A percentile compares a stretch with the other conserved stretches of the same genome.
These are phyloP conservation scores for Paecilomyces sp. DNA, from an alignment of 2,329 filamentous ascomycete genomes.

Conservation along the genomic window DNA sequence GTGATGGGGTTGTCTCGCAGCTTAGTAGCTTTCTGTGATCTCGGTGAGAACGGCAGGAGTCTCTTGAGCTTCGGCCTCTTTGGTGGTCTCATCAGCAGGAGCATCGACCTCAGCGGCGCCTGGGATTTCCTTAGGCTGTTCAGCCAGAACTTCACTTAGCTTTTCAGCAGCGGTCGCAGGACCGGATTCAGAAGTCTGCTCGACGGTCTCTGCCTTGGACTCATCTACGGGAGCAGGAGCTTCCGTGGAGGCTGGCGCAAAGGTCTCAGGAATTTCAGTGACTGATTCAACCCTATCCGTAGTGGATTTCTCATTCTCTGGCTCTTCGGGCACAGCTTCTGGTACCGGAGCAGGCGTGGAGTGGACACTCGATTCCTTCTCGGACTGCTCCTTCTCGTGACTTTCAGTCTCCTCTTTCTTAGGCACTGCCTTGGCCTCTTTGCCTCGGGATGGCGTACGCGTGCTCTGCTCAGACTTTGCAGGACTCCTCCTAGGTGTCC, in stretches of 20 bases:
- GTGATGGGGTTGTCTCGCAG: not conserved
- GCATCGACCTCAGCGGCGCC: not conserved
- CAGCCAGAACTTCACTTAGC: not conserved
- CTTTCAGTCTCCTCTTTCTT: conserved; percentile 11
- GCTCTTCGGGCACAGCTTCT: conserved; percentile 1
- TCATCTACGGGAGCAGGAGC: conserved; percentile 4
- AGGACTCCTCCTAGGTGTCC: conserved; percentile 13
- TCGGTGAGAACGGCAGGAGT: not conserved
- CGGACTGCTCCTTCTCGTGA: conserved; percentile 4
- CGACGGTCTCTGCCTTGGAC: conserved; percentile 1
- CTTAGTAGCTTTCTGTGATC: not conserved
- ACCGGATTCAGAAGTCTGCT: not conserved
- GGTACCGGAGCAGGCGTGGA: not conserved
- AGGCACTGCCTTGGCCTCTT: conserved; percentile 10
- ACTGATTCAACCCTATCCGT: not conserved
- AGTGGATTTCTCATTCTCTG: conserved; percentile 2
- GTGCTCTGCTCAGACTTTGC: conserved; percentile 15
- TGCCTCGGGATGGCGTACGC: conserved; percentile 7
- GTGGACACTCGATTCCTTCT: not conserved
- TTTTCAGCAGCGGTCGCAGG: conserved; percentile 4
- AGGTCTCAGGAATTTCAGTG: conserved; percentile 1
- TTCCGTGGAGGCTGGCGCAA: conserved; percentile 6
- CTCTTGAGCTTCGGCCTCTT: not conserved
- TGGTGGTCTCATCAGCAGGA: not conserved
- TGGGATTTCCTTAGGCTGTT: not conserved